Evolutionary conservation across 2,329 filamentous ascomycete species (phyloP), one percentile per base, ranked within the genome.

Genomic region (Rutstroemia sp.): DNA sequence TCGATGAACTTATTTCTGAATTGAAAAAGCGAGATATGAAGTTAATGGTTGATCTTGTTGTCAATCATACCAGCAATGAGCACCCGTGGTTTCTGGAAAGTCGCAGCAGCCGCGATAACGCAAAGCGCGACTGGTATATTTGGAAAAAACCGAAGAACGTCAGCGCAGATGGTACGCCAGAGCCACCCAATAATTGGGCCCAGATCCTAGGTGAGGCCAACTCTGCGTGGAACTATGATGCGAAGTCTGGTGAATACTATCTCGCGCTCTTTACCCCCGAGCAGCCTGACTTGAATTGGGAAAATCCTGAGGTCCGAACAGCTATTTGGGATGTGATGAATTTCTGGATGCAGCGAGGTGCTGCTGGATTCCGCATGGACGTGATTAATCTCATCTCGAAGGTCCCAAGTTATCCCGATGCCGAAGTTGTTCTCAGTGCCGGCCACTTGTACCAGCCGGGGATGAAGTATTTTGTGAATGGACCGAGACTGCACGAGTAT

Each of bases 251-350:
- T 39, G 75, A 81, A 58, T 82, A 81, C 59, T 82, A 81, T 57
- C 70, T 82, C 1, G 77, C 79, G 61, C 74, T 91, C 1, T 92
- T 88, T 66, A 80, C 81, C 1, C 75, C 79, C 0, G 81, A 86
- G 49, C 88, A 91, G 66, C 88, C 88, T 0, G 88, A 92, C 62
- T 74, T 92, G 18, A 91, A 91, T 66, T 91, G 87, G 87, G 85
- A 89, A 55, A 85, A 86, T 49, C 75, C 77, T 0, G 78, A 80
- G 2, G 83, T 86, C 7, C 79, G 86, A 6, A 74, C 82, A 52
- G 87, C 83, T 0, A 84, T 90, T 1, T 86, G 89, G 64, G 75
- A 83, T 5, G 81, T 86, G 5, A 85, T 90, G 78, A 75, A 76
- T 0, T 91, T 90, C 68, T 91, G 88, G 88, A 77, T 91, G 0